A percentile compares a stretch with the other conserved stretches of the same genome.
These are phyloP conservation scores for Torulaspora delbrueckii DNA, from an alignment of 805 yeast species.

Conservation along the genomic window DNA sequence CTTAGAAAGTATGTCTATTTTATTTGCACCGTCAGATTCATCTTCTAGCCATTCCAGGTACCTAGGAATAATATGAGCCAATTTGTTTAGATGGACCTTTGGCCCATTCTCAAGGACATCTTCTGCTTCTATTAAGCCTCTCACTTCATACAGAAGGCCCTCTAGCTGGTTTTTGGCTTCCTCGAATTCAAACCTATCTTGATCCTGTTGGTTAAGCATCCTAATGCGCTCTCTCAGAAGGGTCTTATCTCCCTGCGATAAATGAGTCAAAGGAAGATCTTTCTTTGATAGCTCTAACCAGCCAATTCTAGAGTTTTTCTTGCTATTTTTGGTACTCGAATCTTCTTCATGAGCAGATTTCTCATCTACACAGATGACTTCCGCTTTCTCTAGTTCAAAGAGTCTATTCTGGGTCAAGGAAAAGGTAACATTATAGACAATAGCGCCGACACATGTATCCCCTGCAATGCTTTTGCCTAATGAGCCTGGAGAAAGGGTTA, in stretches of 20 bases:
- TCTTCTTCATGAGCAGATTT: slow-evolving; percentile 26
- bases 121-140: slow-evolving; percentile 54
- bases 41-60: slow-evolving; percentile 75
- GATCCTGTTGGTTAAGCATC: slow-evolving; percentile 49
- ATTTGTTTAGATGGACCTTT: slow-evolving; percentile 36
- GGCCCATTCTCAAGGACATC: slow-evolving; percentile 43
- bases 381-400: slow-evolving; percentile 43
- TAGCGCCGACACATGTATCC: slow-evolving; percentile 39
- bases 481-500: slow-evolving; percentile 11
- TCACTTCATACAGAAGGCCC: slow-evolving; percentile 61
- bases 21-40: slow-evolving; percentile 50
- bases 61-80: slow-evolving; percentile 41
- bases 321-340: slow-evolving; percentile 12
- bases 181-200: slow-evolving; percentile 48
- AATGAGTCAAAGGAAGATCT: slow-evolving; percentile 44
- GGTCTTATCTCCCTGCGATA: slow-evolving; percentile 45
- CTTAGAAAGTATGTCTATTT: slow-evolving; percentile 38
- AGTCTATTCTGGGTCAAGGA: slow-evolving; percentile 46
- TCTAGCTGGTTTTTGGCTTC: slow-evolving; percentile 67
- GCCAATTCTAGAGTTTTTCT: slow-evolving; percentile 5
- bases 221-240: slow-evolving; percentile 46
- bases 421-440: slow-evolving; percentile 41
- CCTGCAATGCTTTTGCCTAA: slow-evolving; percentile 35
- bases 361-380: slow-evolving; percentile 40
- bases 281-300: slow-evolving; percentile 19